These are phyloP conservation scores for Daldinia caldariorum DNA, from an alignment of 495 filamentous ascomycete genomes.

Conservation along the genomic window DNA sequence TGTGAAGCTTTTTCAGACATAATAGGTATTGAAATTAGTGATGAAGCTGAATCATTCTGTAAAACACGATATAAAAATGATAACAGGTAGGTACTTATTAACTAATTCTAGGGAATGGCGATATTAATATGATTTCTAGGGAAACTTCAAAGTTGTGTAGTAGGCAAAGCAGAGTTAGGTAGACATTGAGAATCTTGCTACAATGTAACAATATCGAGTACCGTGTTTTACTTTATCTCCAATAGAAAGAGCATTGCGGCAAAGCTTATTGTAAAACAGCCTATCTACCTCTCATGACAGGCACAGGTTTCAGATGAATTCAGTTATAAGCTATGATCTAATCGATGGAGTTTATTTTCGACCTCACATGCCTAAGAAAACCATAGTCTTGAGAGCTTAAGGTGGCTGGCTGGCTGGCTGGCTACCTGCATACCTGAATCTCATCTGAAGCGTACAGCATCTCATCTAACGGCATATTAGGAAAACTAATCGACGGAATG, in stretches of 20 bases:
- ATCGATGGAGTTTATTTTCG: neutral
- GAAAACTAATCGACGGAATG: too few species aligned
- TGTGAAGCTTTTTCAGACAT: slow-evolving; percentile 21
- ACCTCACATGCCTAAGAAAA: neutral
- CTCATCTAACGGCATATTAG: too few species aligned
- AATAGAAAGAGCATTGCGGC: neutral
- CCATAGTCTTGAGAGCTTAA: too few species aligned
- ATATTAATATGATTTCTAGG: neutral
- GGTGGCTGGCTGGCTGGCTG: too few species aligned
- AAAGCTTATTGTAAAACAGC: neutral
- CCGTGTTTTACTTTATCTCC: neutral
- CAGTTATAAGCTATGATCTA: neutral
- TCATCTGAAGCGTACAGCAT: neutral
- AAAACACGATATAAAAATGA: neutral
- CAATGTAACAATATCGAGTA: neutral
- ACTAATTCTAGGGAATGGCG: neutral
- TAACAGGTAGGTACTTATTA: too few species aligned
- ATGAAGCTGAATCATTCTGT: neutral
- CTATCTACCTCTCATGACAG: neutral
- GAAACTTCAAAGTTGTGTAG: neutral
- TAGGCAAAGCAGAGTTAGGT: neutral
- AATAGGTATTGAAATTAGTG: neutral
- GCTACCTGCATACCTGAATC: neutral
- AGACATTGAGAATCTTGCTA: neutral
- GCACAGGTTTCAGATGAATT: neutral